These are phyloP conservation scores for Mycosarcoma mackinlayi DNA, from an alignment of 1,284 basidiomycete species.

Conservation along the genomic window DNA sequence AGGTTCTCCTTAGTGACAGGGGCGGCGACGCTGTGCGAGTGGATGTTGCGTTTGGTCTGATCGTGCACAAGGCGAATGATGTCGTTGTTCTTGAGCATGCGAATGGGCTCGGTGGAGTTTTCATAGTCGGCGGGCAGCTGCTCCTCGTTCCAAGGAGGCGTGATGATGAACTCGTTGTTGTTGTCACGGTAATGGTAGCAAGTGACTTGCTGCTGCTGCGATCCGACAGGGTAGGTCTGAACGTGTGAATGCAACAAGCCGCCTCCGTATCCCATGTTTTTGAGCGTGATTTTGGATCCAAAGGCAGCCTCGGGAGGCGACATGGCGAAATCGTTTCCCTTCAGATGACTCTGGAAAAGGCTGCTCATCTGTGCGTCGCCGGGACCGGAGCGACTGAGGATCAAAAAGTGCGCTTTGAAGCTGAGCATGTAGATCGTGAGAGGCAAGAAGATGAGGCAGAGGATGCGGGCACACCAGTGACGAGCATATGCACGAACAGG, in stretches of 20 bases:
- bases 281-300: conserved; percentile 90
- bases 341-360: conserved; percentile 95
- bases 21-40: conserved; percentile 87
- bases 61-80: conserved; percentile 83
- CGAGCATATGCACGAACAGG: conserved; percentile 83
- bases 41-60: conserved; percentile 88
- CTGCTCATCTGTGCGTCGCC: conserved; percentile 99
- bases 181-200: conserved; percentile 99
- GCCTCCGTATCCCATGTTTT: conserved; percentile 98
- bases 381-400: conserved; percentile 92
- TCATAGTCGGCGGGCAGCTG: conserved; percentile 53
- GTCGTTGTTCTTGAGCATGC: conserved; percentile 82
- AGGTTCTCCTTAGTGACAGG: conserved; percentile 89
- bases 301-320: conserved; percentile 78
- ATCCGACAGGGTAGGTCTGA: conserved; percentile 92
- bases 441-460: conserved; percentile 88
- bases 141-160: conserved; percentile 80
- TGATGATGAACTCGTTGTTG: conserved; percentile 91
- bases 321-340: conserved; percentile 89
- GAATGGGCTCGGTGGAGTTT: conserved; percentile 54
- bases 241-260: conserved; percentile 96
- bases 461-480: conserved; percentile 89
- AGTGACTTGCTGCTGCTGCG: conserved; percentile 93
- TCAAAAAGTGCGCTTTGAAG: conserved; percentile 95
- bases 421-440: conserved; percentile 89